phyloP scores from a whole-genome alignment of 2,329 filamentous ascomycete species.

The Sarocladiaceae sp. region DNA sequence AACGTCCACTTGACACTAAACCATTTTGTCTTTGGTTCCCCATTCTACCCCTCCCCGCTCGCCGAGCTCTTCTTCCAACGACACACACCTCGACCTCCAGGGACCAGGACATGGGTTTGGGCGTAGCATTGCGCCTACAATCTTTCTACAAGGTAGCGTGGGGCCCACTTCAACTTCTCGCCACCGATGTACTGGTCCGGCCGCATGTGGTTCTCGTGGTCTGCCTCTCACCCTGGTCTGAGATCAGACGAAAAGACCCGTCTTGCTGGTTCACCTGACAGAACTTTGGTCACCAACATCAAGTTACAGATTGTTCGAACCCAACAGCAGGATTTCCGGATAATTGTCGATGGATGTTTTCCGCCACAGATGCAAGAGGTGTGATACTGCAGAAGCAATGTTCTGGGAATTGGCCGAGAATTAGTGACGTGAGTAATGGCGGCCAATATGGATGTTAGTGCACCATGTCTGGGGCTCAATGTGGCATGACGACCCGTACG shows the following conservation, averaged over 20 bases:
- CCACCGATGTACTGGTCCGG: slow-evolving; percentile 6
- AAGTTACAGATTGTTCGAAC: background rate
- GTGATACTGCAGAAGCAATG: too few relatives aligned
- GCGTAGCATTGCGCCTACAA: slow-evolving; percentile 9
- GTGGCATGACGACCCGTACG: background rate
- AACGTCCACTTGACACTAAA: background rate
- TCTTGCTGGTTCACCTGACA: slow-evolving; percentile 6
- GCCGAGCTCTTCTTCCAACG: slow-evolving; percentile 1
- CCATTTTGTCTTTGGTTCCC: background rate
- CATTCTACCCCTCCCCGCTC: background rate
- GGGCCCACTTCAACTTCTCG: slow-evolving; percentile 4
- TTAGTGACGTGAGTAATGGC: background rate
- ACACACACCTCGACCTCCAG: slow-evolving; percentile 4
- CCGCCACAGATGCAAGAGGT: too few relatives aligned
- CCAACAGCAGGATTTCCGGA: too few relatives aligned
- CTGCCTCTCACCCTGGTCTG: background rate
- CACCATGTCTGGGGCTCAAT: background rate
- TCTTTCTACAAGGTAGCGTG: background rate
- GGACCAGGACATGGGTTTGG: slow-evolving; percentile 8
- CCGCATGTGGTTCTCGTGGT: slow-evolving; percentile 7
- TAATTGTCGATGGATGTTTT: too few relatives aligned
- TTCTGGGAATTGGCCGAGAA: too few relatives aligned
- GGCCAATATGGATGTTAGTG: too few relatives aligned
- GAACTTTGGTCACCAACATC: too few relatives aligned
- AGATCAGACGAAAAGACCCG: slow-evolving; percentile 8